phyloP scores from a whole-genome alignment of 2,329 filamentous ascomycete genomes.

The Claviceps arundinis region DNA sequence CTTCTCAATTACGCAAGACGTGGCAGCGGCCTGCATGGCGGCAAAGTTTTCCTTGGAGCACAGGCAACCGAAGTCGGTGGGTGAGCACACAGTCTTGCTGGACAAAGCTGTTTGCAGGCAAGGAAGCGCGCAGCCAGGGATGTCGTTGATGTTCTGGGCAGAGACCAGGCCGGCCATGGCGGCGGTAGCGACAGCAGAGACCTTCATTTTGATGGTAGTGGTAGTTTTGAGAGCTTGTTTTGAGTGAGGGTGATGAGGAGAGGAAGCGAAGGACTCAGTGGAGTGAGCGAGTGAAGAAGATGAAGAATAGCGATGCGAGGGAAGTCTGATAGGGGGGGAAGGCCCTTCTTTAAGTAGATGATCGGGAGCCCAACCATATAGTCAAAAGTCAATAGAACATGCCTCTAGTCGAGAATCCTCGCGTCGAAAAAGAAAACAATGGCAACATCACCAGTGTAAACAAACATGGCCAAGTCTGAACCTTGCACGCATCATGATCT shows the following conservation, averaged over 20 bases:
- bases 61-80: conserved; percentile 22
- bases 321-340: conserved; percentile 6
- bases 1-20: conserved; percentile 21
- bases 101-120: conserved; percentile 22
- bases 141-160: conserved; percentile 21
- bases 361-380: neutral
- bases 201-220: conserved; percentile 22
- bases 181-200: conserved; percentile 18
- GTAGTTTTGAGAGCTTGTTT: neutral
- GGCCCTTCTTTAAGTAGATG: conserved; percentile 18
- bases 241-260: neutral
- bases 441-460: no score
- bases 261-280: no score
- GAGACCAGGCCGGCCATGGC: conserved; percentile 20
- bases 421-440: no score
- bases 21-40: conserved; percentile 18
- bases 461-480: no score
- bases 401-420: no score
- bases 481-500: no score
- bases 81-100: conserved; percentile 18
- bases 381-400: neutral
- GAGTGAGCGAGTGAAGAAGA: neutral
- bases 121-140: conserved; percentile 25
- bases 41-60: conserved; percentile 18
- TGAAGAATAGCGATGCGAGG: neutral